phyloP scores from a whole-genome alignment of 2,329 filamentous ascomycete species.

The Chrysosphaeria jannelii region DNA sequence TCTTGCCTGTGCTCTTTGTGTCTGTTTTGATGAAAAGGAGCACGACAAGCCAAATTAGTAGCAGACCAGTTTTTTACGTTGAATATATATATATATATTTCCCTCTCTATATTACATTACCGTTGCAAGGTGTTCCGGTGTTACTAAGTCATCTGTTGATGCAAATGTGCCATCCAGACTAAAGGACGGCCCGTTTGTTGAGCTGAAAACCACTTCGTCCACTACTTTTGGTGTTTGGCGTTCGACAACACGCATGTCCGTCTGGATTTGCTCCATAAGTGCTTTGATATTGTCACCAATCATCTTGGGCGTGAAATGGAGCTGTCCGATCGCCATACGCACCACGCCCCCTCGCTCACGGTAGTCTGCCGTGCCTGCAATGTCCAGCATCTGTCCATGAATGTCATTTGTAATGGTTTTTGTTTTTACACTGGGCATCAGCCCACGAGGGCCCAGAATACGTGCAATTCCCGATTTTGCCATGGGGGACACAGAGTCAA shows the following conservation, averaged over 20 bases:
- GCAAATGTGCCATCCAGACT: conserved; percentile 56
- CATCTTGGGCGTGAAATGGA: conserved; percentile 68
- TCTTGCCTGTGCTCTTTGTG: conserved; percentile 33
- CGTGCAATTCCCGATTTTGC: conserved; percentile 55
- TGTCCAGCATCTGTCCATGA: conserved; percentile 40
- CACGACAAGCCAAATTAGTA: too few species aligned
- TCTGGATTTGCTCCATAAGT: conserved; percentile 48
- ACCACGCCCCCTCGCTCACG: conserved; percentile 64
- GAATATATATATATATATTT: background rate
- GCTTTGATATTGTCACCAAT: conserved; percentile 58
- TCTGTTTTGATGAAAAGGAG: conserved; percentile 40
- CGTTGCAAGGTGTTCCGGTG: conserved; percentile 19
- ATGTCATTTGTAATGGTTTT: conserved; percentile 74
- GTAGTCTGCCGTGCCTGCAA: conserved; percentile 65
- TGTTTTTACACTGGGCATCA: conserved; percentile 76
- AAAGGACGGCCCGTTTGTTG: conserved; percentile 64
- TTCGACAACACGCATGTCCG: conserved; percentile 29
- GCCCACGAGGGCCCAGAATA: conserved; percentile 57
- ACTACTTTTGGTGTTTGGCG: conserved; percentile 41
- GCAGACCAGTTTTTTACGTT: conserved; percentile 1
- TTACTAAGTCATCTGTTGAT: conserved; percentile 24
- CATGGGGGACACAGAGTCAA: conserved; percentile 44
- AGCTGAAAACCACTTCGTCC: conserved; percentile 50
- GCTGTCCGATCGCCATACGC: conserved; percentile 66
- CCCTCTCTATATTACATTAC: conserved; percentile 16